Evolutionary conservation across 2,329 filamentous ascomycete genomes (phyloP).

Genomic region (Dothidotthia symphoricarpi): DNA sequence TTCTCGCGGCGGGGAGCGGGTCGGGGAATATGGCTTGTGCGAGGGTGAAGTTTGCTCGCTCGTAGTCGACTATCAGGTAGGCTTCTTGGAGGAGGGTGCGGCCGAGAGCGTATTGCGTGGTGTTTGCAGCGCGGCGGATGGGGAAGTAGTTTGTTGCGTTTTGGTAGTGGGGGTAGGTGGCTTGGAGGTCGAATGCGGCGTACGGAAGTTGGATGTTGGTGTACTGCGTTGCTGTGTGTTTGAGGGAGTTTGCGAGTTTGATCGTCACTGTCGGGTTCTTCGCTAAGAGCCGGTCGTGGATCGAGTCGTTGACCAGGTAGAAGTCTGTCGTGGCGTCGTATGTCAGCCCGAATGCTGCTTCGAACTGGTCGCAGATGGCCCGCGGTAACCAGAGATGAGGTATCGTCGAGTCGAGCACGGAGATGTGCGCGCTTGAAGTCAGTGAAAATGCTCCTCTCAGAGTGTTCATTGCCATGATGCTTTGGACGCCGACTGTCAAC

Average conservation of each 20-base stretch:
- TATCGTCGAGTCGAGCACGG: conserved; percentile 44
- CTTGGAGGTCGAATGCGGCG: conserved; percentile 48
- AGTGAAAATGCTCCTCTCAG: conserved; percentile 37
- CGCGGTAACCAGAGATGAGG: conserved; percentile 44
- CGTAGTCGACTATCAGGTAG: conserved; percentile 51
- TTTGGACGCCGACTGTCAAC: conserved; percentile 36
- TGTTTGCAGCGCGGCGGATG: conserved; percentile 57
- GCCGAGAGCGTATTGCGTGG: conserved; percentile 60
- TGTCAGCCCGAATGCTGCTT: conserved; percentile 40
- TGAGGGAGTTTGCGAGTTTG: conserved; percentile 34
- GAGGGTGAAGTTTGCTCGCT: conserved; percentile 48
- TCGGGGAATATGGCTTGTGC: conserved; percentile 39
- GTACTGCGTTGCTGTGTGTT: conserved; percentile 34
- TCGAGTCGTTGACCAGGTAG: conserved; percentile 42
- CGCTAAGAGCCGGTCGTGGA: conserved; percentile 32
- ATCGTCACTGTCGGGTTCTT: conserved; percentile 35
- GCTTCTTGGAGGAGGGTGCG: conserved; percentile 68
- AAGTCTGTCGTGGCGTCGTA: conserved; percentile 40
- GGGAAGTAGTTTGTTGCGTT: conserved; percentile 68
- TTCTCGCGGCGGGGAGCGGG: conserved; percentile 27
- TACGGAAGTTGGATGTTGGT: conserved; percentile 50
- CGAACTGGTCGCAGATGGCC: conserved; percentile 43
- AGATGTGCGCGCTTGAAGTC: conserved; percentile 31
- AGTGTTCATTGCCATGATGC: conserved; percentile 33
- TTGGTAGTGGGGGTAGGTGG: conserved; percentile 55